Evolutionary conservation across 495 filamentous ascomycete genomes (phyloP), one percentile per base, ranked within the genome.

Genomic region (Neurospora africana): DNA sequence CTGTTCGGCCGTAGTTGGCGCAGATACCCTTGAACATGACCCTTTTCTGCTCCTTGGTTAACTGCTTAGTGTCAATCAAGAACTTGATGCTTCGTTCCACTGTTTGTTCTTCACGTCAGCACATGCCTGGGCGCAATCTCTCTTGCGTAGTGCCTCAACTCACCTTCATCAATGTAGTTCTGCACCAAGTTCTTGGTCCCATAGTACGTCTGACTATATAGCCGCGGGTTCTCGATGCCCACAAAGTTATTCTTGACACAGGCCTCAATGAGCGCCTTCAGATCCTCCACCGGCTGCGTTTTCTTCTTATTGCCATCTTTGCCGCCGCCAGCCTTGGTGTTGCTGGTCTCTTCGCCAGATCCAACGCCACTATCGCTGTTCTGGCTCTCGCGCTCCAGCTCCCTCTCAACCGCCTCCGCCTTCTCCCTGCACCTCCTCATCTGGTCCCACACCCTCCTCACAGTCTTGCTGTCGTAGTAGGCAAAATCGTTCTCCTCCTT

Each of bases 171-270:
- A 68, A 97, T 84, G 78, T 92, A 98, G 47, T 89, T 87, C 82
- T 98, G 96, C 19, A 96, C 93, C 65, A 97, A 80, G 47, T 93
- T 88, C 79, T 99, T 99, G 2, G 95, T 99, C 30, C 96, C 95
- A 72, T 93, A 97, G 76, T 99, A 98, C 2, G 94, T 94, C 83
- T 98, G 93, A 75, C 91, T 95, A 79, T 99, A 99, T 15, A 99
- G 84, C 44, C 93, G 85, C 27, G 95, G 90, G 74, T 97, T 98
- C 82, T 99, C 95, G n/a, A 95, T 89, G 0, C 95, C 95, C 11
- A 91, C 92, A 81, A 97, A 98, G 78, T 98, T 98, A 79, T 92
- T 96, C 87, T 97, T 99, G 72, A 98, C 91, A 76, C 94, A 97
- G 19, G 91, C 91, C 82, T 98, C 94, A 38, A 95, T 82, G 68